Evolutionary conservation across 2,329 filamentous ascomycete species (phyloP).

Genomic region (Botrytis hyacinthi): DNA sequence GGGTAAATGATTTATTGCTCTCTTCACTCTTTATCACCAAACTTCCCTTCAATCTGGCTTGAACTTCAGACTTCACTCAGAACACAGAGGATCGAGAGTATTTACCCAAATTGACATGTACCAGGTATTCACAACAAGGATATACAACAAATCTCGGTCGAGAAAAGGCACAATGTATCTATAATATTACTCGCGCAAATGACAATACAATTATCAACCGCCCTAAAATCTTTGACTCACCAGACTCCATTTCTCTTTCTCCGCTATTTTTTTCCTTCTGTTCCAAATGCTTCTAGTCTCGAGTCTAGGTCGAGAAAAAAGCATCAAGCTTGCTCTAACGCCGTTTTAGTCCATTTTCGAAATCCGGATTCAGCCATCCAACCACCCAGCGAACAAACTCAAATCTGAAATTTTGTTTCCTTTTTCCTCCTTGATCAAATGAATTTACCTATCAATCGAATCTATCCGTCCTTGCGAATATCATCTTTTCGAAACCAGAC

Average conservation of each 20-base stretch:
- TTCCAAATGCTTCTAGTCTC: constrained; percentile 10
- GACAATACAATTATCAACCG: background rate
- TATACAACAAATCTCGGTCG: background rate
- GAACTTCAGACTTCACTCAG: background rate
- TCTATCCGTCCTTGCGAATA: background rate
- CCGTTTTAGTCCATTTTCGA: constrained; percentile 2
- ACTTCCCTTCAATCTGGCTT: background rate
- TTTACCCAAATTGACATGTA: background rate
- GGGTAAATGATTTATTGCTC: background rate
- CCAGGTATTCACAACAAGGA: background rate
- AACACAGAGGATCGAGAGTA: no score
- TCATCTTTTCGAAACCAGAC: background rate
- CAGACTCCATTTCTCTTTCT: background rate
- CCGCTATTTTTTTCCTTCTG: background rate
- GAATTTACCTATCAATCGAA: background rate
- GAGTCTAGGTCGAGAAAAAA: background rate
- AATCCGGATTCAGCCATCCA: constrained; percentile 11
- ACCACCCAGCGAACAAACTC: background rate
- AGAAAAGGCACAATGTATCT: background rate
- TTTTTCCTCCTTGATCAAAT: background rate
- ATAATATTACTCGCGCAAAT: background rate
- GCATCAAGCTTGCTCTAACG: constrained; percentile 10
- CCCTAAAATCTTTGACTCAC: no score
- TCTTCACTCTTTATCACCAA: background rate
- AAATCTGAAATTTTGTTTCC: background rate